Base-by-base conservation (phyloP, 2,329 filamentous ascomycete species). In the Dothistroma septosporum region DNA sequence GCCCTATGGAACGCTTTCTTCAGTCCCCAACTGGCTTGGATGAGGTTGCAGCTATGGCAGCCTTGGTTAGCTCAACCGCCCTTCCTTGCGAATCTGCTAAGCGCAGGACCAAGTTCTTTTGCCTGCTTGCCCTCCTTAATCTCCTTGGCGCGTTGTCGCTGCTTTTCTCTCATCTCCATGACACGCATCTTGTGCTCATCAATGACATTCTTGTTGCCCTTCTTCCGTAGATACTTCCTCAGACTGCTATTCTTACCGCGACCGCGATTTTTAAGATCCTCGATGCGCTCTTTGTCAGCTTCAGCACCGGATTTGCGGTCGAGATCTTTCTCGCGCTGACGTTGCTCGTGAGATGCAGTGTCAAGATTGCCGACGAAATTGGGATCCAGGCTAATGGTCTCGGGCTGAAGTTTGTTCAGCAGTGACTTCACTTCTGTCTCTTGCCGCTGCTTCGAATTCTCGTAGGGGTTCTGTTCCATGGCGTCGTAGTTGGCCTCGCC, bases 401-500 rank as follows among this genome's bases (percentile, higher is more conserved):
- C 93, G 3, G 94, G 93, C 71, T 92, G 87, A 53, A 99, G 82
- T 80, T 99, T 99, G 82, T 95, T 96, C 69, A 99, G 85, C 65
- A 99, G 82, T 12, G 85, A 82, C 79, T 90, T 91, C 75, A 99
- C 92, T 76, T 99, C 94, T 55, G 84, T 83, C 77, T 99, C 94
- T 76, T 95, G 92, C 70, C 94, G 86, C 78, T 97, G 92, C 78
- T 94, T 95, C 71, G 82, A 83, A 57, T 89, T 96, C 78, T 97
- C 94, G 83, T 93, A 97, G 35, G 94, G 94, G 80, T 99, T 99
- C 69, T 87, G 82, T 76, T 99, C 94, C 57, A 97, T 81, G 2
- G 92, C 90, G 75, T 99, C 94, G 74, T 90, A 97, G 83, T 97
- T 97, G 73, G 94, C 87, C 76, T 99, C 94, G 64, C 94, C 94